phyloP scores from a whole-genome alignment of 169 alveolate genomes.

The Plasmodium falciparum region DNA sequence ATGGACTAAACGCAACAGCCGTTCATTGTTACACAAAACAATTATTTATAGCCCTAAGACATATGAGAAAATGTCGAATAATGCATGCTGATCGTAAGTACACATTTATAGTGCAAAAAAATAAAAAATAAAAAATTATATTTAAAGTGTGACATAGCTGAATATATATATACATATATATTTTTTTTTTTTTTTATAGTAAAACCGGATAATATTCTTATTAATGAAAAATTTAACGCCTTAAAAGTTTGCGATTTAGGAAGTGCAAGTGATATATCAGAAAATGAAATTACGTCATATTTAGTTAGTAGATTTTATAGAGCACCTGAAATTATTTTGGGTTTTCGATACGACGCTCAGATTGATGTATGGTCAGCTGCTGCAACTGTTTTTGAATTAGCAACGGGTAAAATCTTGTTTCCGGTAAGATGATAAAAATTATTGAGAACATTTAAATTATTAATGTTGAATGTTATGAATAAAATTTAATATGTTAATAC shows the following conservation, averaged over 20 bases:
- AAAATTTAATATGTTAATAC: conserved; percentile 24
- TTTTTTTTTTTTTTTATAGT: conserved; percentile 58
- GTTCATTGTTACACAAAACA: conserved; percentile 89
- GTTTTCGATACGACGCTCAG: conserved; percentile 91
- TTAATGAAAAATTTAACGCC: conserved; percentile 88
- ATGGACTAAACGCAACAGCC: conserved; percentile 87
- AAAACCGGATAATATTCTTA: conserved; percentile 97
- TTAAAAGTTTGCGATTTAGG: conserved; percentile 98
- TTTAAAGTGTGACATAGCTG: neutral
- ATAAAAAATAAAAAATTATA: neutral
- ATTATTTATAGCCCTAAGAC: conserved; percentile 89
- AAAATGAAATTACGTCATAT: conserved; percentile 93
- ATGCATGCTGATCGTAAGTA: conserved; percentile 91
- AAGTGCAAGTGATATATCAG: conserved; percentile 92
- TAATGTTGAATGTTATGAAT: no score
- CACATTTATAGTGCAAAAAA: neutral
- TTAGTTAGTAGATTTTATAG: conserved; percentile 97
- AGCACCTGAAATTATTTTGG: conserved; percentile 98
- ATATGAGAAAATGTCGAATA: conserved; percentile 84
- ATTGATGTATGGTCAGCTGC: conserved; percentile 98
- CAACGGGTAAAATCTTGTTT: conserved; percentile 97
- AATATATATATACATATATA: neutral
- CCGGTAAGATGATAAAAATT: conserved; percentile 83
- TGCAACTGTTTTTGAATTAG: conserved; percentile 96
- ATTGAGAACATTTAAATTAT: no score